Base-by-base conservation (phyloP, 1,284 basidiomycete species). In the Pascua sp. region DNA sequence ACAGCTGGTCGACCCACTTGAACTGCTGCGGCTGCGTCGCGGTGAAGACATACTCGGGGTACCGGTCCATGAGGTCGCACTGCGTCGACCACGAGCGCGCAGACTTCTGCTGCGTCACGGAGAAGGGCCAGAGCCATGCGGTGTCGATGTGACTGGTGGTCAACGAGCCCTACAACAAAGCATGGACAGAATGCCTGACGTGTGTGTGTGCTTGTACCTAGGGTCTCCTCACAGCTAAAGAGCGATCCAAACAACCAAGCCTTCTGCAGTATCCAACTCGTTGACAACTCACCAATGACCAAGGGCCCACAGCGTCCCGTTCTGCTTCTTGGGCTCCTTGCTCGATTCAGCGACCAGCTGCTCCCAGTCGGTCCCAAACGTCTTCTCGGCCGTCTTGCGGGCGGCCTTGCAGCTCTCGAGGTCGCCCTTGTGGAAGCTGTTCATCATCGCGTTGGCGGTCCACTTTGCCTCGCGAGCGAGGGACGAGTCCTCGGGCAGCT, bases 21-120 rank as follows among this genome's bases (percentile, higher is more conserved):
- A 87, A 98, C 76, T 98, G 95, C 71, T 97, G 93, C 0, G 93
- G 94, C 56, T 90, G 90, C 47, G 87, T 90, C 61, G 89, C 90
- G 1, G 87, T 85, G 77, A 98, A 98, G n/a, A 90, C 84, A 70
- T 96, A 91, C 76, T 98, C 95, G 0, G 93, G 91, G 76, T 94
- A 98, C 24, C 94, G 85, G 32, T 94, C 88, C 87, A 98, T 97
- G 51, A 98, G 83, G 72, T 97, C 91, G 18, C 94, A 80, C 61
- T 80, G 77, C 3, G 91, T 93, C 0, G 91, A 88, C 93, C 93
- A 97, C 0, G 89, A 94, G 42, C 95, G 84, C 2, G 95, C 95
- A 11, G 91, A 88, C 77, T 98, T 98, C 78, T 98, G 95, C 75
- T 96, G 92, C 0, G 94, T 97, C n/a, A 90, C 91, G 11, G 85